A percentile compares a stretch with the other conserved stretches of the same genome.
These are phyloP conservation scores for Phytophthora ramorum DNA, from an alignment of 352 stramenopile species.

Conservation along the genomic window DNA sequence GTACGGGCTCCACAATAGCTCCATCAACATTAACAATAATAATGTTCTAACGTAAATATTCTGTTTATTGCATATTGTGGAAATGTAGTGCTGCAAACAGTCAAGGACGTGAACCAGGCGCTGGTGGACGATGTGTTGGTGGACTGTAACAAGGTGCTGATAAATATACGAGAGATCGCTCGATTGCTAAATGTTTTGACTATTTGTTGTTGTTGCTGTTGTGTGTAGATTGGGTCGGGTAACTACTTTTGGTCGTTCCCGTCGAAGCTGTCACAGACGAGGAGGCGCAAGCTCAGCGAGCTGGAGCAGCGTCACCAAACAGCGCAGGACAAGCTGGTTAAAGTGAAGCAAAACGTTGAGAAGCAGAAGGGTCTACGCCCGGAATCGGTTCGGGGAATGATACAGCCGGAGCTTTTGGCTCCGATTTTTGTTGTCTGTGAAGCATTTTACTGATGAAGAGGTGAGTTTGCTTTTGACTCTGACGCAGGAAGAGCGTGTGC, in stretches of 20 bases:
- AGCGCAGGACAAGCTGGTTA: slow-evolving; percentile 48
- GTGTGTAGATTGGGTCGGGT: slow-evolving; percentile 73
- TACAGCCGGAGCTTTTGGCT: neutral
- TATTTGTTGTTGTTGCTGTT: slow-evolving; percentile 6
- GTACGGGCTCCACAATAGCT: slow-evolving; percentile 33
- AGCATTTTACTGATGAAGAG: neutral
- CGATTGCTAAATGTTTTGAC: neutral
- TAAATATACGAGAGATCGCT: neutral
- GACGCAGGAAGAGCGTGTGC: slow-evolving; percentile 63
- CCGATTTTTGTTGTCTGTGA: neutral
- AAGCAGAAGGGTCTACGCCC: slow-evolving; percentile 55
- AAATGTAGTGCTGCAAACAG: slow-evolving; percentile 79
- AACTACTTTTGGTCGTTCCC: slow-evolving; percentile 93
- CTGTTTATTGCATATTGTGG: slow-evolving; percentile 10
- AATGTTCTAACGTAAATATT: slow-evolving; percentile 2
- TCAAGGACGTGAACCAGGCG: slow-evolving; percentile 90
- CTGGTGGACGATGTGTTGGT: slow-evolving; percentile 85
- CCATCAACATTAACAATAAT: neutral
- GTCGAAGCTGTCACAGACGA: slow-evolving; percentile 81
- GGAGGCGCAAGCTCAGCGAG: slow-evolving; percentile 78
- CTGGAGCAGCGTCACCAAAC: slow-evolving; percentile 59
- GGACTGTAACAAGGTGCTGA: slow-evolving; percentile 77
- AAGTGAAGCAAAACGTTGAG: slow-evolving; percentile 59
- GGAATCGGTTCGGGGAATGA: slow-evolving; percentile 53
- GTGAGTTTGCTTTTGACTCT: slow-evolving; percentile 5